A percentile compares a stretch with the other conserved stretches of the same genome.
phyloP scores from a whole-genome alignment of 768 basidiomycete genomes.

The Rickenella mellea region DNA sequence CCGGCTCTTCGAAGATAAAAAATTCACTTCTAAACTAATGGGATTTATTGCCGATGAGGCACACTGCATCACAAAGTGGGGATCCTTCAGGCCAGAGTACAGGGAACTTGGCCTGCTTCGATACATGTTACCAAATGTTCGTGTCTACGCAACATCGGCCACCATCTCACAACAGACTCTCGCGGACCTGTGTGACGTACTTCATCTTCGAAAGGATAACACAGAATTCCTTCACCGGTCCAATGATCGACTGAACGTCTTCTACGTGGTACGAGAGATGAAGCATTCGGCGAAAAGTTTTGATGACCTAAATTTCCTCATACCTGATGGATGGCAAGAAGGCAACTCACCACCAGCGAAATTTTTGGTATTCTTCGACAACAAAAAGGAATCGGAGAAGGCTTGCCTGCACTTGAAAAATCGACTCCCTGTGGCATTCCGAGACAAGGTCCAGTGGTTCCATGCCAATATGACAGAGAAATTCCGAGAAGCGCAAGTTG shows the following conservation, averaged over 20 bases:
- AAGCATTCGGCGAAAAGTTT: constrained; percentile 5
- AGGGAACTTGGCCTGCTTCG: constrained; percentile 14
- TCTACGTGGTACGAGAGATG: constrained; percentile 16
- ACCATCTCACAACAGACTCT: constrained; percentile 20
- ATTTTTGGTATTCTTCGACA: constrained; percentile 21
- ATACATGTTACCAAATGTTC: constrained; percentile 20
- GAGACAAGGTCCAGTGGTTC: constrained; percentile 14
- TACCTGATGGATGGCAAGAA: constrained; percentile 6
- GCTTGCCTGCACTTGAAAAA: constrained; percentile 8
- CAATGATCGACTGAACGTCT: constrained; percentile 26
- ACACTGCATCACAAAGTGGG: constrained; percentile 31
- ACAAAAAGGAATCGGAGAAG: constrained; percentile 10
- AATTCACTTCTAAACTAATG: constrained; percentile 15
- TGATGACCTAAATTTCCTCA: constrained; percentile 17
- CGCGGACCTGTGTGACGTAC: constrained; percentile 11
- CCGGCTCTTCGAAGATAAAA: constrained; percentile 11
- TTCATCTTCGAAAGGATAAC: constrained; percentile 12
- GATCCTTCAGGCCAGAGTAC: constrained; percentile 26
- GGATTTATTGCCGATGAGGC: constrained; percentile 28
- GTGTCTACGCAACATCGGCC: constrained; percentile 23
- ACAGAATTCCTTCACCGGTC: constrained; percentile 11
- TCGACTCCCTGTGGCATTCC: background rate
- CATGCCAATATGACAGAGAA: constrained; percentile 18
- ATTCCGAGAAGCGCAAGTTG: constrained; percentile 10
- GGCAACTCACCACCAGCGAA: constrained; percentile 5